Base-by-base conservation (phyloP, 176 grass and related monocot species). In the Pontederia crassipes region DNA sequence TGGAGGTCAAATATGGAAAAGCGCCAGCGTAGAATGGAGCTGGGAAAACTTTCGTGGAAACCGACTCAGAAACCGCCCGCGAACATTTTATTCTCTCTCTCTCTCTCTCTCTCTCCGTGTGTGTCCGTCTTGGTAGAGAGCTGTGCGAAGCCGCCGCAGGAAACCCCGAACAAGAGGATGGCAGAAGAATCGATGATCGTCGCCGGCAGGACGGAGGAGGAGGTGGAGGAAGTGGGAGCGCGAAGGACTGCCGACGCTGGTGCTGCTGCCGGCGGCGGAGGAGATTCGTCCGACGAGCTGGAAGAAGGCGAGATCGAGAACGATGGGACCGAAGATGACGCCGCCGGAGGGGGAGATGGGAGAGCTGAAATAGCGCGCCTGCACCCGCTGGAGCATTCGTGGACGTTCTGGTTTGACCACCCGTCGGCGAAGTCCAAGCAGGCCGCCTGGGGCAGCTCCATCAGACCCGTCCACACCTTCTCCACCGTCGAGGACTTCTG, bases 331-430 rank as follows among this genome's bases (percentile, higher is more conserved):
- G 24, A 57, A 27, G 24, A 45, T 11, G 12, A 32, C 28, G 45
- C 58, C 35, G 35, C 14, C 45, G 40, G 49, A 35, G 13, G 47
- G 67, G 32, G 32, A 40, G 32, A 7, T 76, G 10, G 62, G 32
- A 40, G 32, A 7, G 32, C 32, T 0, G 32, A 40, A 3, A 4
- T 40, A 62, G 59, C 9, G 6, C 62, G 50, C 46, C 12, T 65
- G 20, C 87, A 97, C 71, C 81, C 71, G n/a, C 76, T 97, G 2
- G 93, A 97, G 76, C 67, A 97, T 71, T 66, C 84, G 0, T 97
- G 93, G 93, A 97, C 93, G 27, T 82, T 97, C 76, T 97, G 93
- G 87, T 97, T 88, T 81, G 93, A 97, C 60, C 91, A 91, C 66
- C 93, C 93, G 56, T 68, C 78, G 11, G 70, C 45, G 0, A 97